Base-by-base conservation (phyloP, 1,284 basidiomycete genomes). In the Flammula alnicola region DNA sequence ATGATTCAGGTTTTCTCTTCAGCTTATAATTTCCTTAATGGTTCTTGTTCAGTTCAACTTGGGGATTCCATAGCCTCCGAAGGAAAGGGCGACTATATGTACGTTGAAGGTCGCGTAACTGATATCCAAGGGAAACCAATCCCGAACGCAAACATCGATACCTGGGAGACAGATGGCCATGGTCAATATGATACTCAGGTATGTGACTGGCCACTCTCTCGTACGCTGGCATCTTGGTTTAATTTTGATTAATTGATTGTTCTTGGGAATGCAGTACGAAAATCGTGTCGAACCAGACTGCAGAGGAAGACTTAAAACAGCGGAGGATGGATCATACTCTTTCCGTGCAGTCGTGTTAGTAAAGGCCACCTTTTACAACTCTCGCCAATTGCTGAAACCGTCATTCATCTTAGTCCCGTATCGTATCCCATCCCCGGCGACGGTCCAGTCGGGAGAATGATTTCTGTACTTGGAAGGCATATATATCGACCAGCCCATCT, bases 351-450 rank as follows among this genome's bases (percentile, higher is more conserved):
- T 94, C 11, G 83, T 90, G 59, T 74, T 43, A 35, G 73, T 64
- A 11, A 12, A 7, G n/a, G 9, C 14, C 22, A 16, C 10, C 23
- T 31, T 20, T 22, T 12, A 16, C 8, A 11, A 5, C 31, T 10
- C 10, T 17, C 17, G 12, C 19, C 20, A 16, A 10, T 7, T 23
- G 20, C 8, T n/a, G 8, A 30, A 30, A 30, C 27, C 27, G n/a
- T 30, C 8, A 30, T 30, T 40, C 37, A 48, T 32, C 14, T 44
- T 23, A 77, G 74, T 4, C 92, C 92, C 0, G 77, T 84, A 0
- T 68, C 88, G 11, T 95, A 95, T 65, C 81, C 91, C n/a, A 85
- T 91, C 55, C 90, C 90, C 0, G 81, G 78, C 41, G 91, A 94
- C 56, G 92, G 91, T 0, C 84, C 91, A 0, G 88, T 92, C 5